Conservation (phyloP, 371 early-diverging fungal species). For the Parasitella parasitica region DNA sequence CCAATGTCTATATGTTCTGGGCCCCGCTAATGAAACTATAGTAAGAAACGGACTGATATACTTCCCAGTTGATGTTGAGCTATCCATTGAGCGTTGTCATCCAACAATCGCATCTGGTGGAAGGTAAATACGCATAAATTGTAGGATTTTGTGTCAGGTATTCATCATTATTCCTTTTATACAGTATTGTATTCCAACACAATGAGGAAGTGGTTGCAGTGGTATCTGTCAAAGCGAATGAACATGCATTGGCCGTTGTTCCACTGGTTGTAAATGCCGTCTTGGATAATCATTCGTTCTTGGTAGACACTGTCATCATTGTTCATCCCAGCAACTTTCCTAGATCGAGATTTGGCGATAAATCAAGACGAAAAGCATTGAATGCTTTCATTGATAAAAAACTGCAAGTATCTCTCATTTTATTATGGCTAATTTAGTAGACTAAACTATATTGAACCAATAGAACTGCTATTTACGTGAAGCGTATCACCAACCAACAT, state of each 20-base stretch:
- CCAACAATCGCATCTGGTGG: slow-evolving; percentile 53
- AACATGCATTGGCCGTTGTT: slow-evolving; percentile 50
- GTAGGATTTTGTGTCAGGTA: not conserved
- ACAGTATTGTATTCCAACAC: slow-evolving; percentile 54
- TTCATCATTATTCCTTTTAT: not conserved
- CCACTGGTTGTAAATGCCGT: slow-evolving; percentile 68
- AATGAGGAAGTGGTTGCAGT: slow-evolving; percentile 54
- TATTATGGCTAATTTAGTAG: not conserved
- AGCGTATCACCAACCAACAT: slow-evolving; percentile 45
- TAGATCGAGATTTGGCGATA: slow-evolving; percentile 60
- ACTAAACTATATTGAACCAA: not conserved
- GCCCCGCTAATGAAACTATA: slow-evolving; percentile 70
- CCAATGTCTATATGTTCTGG: slow-evolving; percentile 77
- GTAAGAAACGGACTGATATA: slow-evolving; percentile 71
- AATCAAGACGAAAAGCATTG: slow-evolving; percentile 54
- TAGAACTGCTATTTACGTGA: slow-evolving; percentile 40
- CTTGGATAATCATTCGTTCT: slow-evolving; percentile 72
- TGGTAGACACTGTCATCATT: slow-evolving; percentile 72
- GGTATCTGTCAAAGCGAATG: slow-evolving; percentile 50
- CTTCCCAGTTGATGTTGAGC: slow-evolving; percentile 75
- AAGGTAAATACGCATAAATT: slow-evolving; percentile 23
- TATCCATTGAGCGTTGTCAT: slow-evolving; percentile 66
- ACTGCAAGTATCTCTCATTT: slow-evolving; percentile 24
- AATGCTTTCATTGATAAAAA: slow-evolving; percentile 30
- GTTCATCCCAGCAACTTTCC: slow-evolving; percentile 63